These are phyloP conservation scores for Cyberlindnera sargentensis DNA, from an alignment of 805 yeast genomes.

Conservation along the genomic window DNA sequence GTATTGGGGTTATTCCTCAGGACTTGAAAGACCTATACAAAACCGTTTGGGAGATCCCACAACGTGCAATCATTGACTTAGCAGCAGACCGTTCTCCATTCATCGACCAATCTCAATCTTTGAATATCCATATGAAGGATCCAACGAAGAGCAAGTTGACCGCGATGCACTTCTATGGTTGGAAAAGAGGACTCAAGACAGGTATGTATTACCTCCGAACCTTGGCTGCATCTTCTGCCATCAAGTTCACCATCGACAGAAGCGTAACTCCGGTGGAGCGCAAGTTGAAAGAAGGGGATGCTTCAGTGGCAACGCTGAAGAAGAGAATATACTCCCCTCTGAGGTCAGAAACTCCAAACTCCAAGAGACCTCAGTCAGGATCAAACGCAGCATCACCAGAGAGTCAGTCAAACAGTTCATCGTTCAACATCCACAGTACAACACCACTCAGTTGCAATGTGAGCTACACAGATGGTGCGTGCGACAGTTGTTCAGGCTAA, in stretches of 20 bases:
- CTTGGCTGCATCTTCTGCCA: slow-evolving; percentile 95
- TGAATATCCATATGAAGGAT: slow-evolving; percentile 79
- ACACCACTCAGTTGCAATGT: slow-evolving; percentile 2
- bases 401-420: background rate
- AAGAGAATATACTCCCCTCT: slow-evolving; percentile 8
- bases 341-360: background rate
- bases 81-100: slow-evolving; percentile 88
- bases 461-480: slow-evolving; percentile 1
- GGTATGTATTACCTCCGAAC: slow-evolving; percentile 98
- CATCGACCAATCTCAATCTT: slow-evolving; percentile 88
- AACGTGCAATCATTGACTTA: slow-evolving; percentile 63
- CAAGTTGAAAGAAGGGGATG: background rate
- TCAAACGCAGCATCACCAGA: slow-evolving; percentile 1
- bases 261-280: slow-evolving; percentile 28
- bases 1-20: slow-evolving; percentile 63
- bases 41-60: slow-evolving; percentile 86
- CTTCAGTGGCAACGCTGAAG: background rate
- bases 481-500: slow-evolving; percentile 9
- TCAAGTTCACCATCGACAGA: slow-evolving; percentile 75
- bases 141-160: slow-evolving; percentile 97
- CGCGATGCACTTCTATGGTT: slow-evolving; percentile 97
- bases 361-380: slow-evolving; percentile 1
- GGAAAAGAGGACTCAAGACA: slow-evolving; percentile 97
- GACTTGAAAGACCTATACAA: slow-evolving; percentile 67
- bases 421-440: background rate